phyloP scores from a whole-genome alignment of 345 rosid genomes.

The Acer negundo region DNA sequence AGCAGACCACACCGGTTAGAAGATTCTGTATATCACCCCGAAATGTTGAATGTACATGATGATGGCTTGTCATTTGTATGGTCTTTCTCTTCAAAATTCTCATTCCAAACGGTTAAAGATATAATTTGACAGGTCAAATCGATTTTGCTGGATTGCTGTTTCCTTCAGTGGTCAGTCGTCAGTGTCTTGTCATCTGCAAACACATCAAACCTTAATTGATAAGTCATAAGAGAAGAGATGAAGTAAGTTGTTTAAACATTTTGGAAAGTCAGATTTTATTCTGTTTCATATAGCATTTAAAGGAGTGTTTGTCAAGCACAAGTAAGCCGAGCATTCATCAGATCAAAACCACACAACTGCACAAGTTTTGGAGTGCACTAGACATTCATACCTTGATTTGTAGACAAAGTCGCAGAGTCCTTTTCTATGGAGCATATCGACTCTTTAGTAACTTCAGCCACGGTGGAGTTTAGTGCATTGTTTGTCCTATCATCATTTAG shows the following conservation, averaged over 20 bases:
- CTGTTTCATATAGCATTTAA: background rate
- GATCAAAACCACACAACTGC: background rate
- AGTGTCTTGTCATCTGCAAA: constrained; percentile 40
- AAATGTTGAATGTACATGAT: constrained; percentile 33
- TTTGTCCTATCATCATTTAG: constrained; percentile 35
- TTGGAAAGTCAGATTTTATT: background rate
- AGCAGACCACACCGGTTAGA: constrained; percentile 33
- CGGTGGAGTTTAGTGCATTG: constrained; percentile 28
- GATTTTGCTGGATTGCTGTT: constrained; percentile 23
- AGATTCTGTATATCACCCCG: constrained; percentile 32
- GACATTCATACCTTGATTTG: constrained; percentile 43
- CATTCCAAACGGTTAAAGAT: constrained; percentile 18
- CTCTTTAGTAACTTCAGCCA: constrained; percentile 33
- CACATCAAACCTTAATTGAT: constrained; percentile 1
- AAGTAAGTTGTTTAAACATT: background rate
- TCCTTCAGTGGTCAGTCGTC: constrained; percentile 23
- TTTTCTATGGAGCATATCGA: constrained; percentile 17
- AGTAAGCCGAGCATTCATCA: background rate
- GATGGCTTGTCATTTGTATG: constrained; percentile 22
- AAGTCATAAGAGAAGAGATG: background rate
- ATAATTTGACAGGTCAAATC: constrained; percentile 25
- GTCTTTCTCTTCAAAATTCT: constrained; percentile 13
- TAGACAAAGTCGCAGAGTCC: constrained; percentile 19
- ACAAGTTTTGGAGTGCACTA: background rate
- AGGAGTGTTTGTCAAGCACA: background rate